Conservation (phyloP, 108 stramenopile species). For the Conticribra weissflogii region DNA sequence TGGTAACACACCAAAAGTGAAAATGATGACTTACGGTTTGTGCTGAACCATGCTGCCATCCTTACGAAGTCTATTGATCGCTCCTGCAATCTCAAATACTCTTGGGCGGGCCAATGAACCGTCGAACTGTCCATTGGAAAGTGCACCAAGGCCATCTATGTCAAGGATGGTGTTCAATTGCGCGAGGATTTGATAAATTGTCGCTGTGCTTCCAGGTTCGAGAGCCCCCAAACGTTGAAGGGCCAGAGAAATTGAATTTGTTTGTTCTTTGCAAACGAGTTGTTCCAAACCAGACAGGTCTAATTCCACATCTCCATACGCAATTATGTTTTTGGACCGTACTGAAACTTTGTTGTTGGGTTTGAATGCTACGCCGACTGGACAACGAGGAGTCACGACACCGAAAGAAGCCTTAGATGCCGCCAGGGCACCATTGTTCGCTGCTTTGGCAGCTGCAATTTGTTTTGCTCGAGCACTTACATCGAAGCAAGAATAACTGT, state of each 20-base stretch:
- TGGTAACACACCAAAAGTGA: too few species aligned
- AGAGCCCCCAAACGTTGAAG: slow-evolving; percentile 60
- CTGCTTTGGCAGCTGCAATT: slow-evolving; percentile 58
- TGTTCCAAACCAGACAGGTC: slow-evolving; percentile 81
- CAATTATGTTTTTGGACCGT: slow-evolving; percentile 47
- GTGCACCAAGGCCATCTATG: slow-evolving; percentile 57
- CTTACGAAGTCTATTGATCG: slow-evolving; percentile 73
- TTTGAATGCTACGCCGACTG: slow-evolving; percentile 57
- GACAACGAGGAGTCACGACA: slow-evolving; percentile 44
- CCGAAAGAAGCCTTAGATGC: slow-evolving; percentile 53
- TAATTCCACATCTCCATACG: slow-evolving; percentile 82
- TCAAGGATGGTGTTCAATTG: slow-evolving; percentile 55
- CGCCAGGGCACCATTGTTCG: slow-evolving; percentile 35
- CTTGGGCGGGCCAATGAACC: slow-evolving; percentile 77
- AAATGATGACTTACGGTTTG: too few species aligned
- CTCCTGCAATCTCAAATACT: slow-evolving; percentile 75
- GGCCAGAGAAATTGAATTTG: slow-evolving; percentile 65
- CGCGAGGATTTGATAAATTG: slow-evolving; percentile 55
- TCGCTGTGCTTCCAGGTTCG: slow-evolving; percentile 28
- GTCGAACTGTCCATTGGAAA: slow-evolving; percentile 71
- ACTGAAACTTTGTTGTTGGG: slow-evolving; percentile 77
- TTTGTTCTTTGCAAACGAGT: slow-evolving; percentile 76
- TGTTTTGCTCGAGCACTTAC: slow-evolving; percentile 84
- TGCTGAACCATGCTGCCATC: slow-evolving; percentile 51
- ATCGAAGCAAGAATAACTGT: slow-evolving; percentile 84